Evolutionary conservation across 169 alveolate species (phyloP), one percentile per base, ranked within the genome.

Genomic region (Plasmodium blacklocki): DNA sequence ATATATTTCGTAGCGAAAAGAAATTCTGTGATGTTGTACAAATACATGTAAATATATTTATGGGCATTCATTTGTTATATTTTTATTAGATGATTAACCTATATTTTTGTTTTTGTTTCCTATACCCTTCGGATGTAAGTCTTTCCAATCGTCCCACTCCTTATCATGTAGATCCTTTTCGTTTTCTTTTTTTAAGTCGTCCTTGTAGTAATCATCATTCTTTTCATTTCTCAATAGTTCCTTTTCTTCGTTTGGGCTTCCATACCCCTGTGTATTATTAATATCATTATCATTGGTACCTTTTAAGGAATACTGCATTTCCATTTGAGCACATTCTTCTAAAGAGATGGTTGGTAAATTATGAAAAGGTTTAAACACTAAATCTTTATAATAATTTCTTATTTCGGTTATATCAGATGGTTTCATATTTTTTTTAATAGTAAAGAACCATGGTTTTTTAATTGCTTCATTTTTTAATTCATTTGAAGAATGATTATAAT

Each of bases 271-370:
- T 11, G 23, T 49, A 29, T 64, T 64, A 23, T 14, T 68, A 21
- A 32, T 66, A 67, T n/a, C 39, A 11, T 39, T 49, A 18, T 12
- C 26, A 18, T 39, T 59, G 7, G 12, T 73, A 15, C 75, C 88
- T 32, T 75, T 63, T 32, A 75, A 7, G 39, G 88, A 58, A 54
- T 62, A 75, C 3, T 93, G 93, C 95, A 92, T 92, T 58, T 93
- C 96, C n/a, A 93, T 88, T 52, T 93, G 60, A 2, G 96, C 96
- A 67, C 96, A 93, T 58, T 93, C 95, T n/a, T 91, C 96, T 78
- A 93, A 73, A 11, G 96, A 92, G 29, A 93, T 93, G 1, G 93
- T 88, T 11, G 96, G 96, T 60, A 93, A 59, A 26, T 92, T 75
- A 15, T 75, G 88, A 39, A 64, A 66, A 18, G 88, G 88, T 49